Evolutionary conservation across 2,329 filamentous ascomycete genomes (phyloP).

Genomic region (Cladophialophora yegresii): DNA sequence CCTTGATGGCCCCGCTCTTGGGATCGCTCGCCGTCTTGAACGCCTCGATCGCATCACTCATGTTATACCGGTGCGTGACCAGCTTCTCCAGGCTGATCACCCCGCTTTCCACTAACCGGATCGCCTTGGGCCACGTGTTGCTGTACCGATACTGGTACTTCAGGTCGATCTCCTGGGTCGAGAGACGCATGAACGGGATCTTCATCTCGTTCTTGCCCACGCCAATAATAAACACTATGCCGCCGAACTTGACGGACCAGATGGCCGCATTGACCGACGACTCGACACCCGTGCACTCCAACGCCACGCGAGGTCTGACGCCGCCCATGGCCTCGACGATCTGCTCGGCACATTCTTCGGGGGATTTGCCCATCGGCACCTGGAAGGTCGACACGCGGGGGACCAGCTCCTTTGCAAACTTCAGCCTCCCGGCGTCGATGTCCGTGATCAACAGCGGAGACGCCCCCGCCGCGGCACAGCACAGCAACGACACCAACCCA

Average conservation of each 20-base stretch:
- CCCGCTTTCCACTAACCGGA: conserved; percentile 80
- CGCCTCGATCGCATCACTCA: conserved; percentile 85
- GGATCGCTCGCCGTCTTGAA: conserved; percentile 87
- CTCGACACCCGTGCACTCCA: conserved; percentile 96
- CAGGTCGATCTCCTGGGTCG: conserved; percentile 87
- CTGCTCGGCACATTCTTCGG: conserved; percentile 70
- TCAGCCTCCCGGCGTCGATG: conserved; percentile 81
- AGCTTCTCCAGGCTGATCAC: conserved; percentile 78
- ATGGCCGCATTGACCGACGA: conserved; percentile 82
- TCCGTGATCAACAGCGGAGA: conserved; percentile 92
- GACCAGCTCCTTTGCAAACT: conserved; percentile 80
- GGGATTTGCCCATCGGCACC: conserved; percentile 43
- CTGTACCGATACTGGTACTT: conserved; percentile 96
- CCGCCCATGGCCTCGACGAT: conserved; percentile 73
- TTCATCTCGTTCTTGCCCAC: conserved; percentile 94
- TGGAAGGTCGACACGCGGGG: conserved; percentile 75
- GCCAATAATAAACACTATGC: conserved; percentile 95
- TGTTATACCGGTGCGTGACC: conserved; percentile 81
- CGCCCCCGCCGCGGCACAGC: conserved; percentile 80
- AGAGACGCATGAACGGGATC: conserved; percentile 92
- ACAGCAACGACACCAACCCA: conserved; percentile 83
- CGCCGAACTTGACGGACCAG: conserved; percentile 89
- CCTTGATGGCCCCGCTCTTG: conserved; percentile 95
- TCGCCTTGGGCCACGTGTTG: conserved; percentile 95
- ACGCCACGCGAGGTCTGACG: conserved; percentile 74